Evolutionary conservation across 1,284 basidiomycete species (phyloP), one percentile per base, ranked within the genome.

Genomic region (Cerrena zonata): DNA sequence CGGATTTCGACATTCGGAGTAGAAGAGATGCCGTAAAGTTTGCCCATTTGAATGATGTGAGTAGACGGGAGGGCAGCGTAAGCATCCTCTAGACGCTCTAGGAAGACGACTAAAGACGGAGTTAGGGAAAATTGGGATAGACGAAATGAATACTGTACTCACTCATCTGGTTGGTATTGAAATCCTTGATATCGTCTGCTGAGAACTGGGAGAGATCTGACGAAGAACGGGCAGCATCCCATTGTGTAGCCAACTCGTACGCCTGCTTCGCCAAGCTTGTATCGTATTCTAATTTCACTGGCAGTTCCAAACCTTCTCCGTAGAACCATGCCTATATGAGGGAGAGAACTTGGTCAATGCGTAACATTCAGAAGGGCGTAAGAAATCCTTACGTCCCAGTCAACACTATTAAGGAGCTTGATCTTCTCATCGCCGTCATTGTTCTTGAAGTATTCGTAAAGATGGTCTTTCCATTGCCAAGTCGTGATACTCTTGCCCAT

Each of bases 401-500:
- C 83, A 38, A 96, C 77, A 47, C 70, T 76, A 56, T 88, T 76
- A 34, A 98, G 76, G 26, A 79, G 77, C 55, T 83, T 78, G 50
- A 87, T 69, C 61, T 89, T 84, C 57, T 84, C 79, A 7, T 73
- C 65, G 10, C 76, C 78, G 22, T 78, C 78, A 61, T 87, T 69
- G 56, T 75, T 72, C 56, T 72, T 71, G 69, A 83, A 98, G 66
- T 87, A 95, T n/a, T 65, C 70, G 60, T 87, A 91, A 19, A 99
- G 72, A 64, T 98, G 91, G 3, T 75, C 72, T 61, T 89, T 87
- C 93, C 94, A 98, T 60, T 95, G 80, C 36, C 82, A 74, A 0
- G 93, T 96, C 13, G 87, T 89, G 65, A 98, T 91, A 55, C 90
- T 89, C 64, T 86, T 81, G 13, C 92, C 88, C 55, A 79, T 80